phyloP scores from a whole-genome alignment of 208 protist genomes.

The Crithidia sp. region DNA sequence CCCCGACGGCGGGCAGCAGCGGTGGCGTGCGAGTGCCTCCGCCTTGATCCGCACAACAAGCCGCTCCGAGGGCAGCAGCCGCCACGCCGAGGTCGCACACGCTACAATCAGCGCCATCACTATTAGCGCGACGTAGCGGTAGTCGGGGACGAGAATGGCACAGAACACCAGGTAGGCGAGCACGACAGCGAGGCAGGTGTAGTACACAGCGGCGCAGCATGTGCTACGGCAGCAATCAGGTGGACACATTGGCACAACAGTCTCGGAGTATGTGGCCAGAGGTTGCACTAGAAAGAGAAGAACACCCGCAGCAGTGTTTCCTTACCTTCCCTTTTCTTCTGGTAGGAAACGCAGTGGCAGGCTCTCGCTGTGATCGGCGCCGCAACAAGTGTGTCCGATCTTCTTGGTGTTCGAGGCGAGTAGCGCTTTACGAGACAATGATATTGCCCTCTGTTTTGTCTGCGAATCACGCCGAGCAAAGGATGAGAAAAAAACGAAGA shows the following conservation, averaged over 20 bases:
- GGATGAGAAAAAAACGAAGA: slow-evolving; percentile 3
- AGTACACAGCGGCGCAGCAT: slow-evolving; percentile 27
- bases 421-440: too few species aligned
- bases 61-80: slow-evolving; percentile 32
- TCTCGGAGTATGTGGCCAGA: too few species aligned
- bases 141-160: slow-evolving; percentile 22
- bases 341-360: not conserved
- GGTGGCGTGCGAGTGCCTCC: slow-evolving; percentile 23
- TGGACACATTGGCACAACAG: not conserved
- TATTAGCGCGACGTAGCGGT: slow-evolving; percentile 30
- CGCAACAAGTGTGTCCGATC: too few species aligned
- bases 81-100: slow-evolving; percentile 30
- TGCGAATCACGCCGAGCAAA: too few species aligned
- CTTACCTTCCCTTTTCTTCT: not conserved
- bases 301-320: not conserved
- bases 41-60: slow-evolving; percentile 11
- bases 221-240: slow-evolving; percentile 6
- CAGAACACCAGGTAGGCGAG: slow-evolving; percentile 31
- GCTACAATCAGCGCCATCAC: slow-evolving; percentile 11
- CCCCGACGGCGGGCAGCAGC: not conserved
- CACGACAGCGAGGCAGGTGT: slow-evolving; percentile 12
- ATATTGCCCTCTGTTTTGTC: too few species aligned
- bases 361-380: too few species aligned
- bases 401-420: too few species aligned
- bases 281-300: too few species aligned